Evolutionary conservation across 192 early-diverging fungal species (phyloP), one percentile per base, ranked within the genome.

Genomic region (Lobosporangium transversale): DNA sequence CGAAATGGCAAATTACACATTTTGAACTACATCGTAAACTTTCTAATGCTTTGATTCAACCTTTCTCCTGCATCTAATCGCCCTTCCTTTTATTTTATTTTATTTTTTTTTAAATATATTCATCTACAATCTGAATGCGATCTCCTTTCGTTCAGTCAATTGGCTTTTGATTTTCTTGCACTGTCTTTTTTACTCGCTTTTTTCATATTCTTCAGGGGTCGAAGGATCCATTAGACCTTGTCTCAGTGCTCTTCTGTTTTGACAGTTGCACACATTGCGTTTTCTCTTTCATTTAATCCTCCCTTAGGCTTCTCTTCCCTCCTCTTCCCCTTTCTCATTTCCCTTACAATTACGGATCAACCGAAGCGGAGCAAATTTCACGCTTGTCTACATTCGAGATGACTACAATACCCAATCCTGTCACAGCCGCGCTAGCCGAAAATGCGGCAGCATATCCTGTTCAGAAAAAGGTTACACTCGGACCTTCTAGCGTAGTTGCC

Each of bases 401-500:
- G 62, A 36, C 70, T 35, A 59, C 70, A 27, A 75, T 75, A 66
- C 32, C 70, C 40, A 61, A 60, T 20, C 70, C 62, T 35, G 50
- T 56, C 18, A 53, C 70, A 20, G 56, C 71, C 15, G 51, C 71
- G 0, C 14, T 66, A 23, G 63, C 60, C 51, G 71, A 75, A 18
- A 75, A 59, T 47, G 21, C 71, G 7, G 26, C 18, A 17, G 29
- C 27, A 4, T 37, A 50, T 15, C 54, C 62, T 45, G 40, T 36
- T 6, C 71, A 55, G 27, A 66, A 66, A 52, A 75, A 75, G 52
- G 71, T 75, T 31, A 75, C 71, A 9, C 30, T 75, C 0, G 63
- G 71, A 23, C 71, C 71, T 1, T 62, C 63, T 35, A 75, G 61
- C 43, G 71, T 75, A 11, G 30, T 75, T 8, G 71, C 71, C 50